Evolutionary conservation across 176 grass and related monocot genomes (phyloP), one percentile per base, ranked within the genome.

Genomic region (Triticum monococcum): DNA sequence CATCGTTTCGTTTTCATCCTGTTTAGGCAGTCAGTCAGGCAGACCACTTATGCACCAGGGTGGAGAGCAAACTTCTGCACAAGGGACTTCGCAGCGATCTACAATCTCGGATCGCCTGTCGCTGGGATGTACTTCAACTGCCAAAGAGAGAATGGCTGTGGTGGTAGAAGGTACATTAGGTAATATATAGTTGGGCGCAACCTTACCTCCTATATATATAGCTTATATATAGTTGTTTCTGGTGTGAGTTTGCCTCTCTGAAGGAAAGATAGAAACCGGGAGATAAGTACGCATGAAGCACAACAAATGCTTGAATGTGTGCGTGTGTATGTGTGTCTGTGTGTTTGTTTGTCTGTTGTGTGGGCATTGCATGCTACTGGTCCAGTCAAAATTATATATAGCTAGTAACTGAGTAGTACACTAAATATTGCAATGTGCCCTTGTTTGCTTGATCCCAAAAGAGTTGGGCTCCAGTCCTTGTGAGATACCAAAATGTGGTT

Each of bases 51-150:
- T 30, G 83, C 91, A 12, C 93, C 95, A 0, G 95, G 95, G 35
- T 98, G 95, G 95, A 79, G 95, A 35, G 64, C 86, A 28, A 98
- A 98, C 89, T 98, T 98, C 83, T 92, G 88, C 77, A 95, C 93
- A 3, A 93, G 87, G 72, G 95, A 95, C 64, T 98, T 98, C 16
- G 80, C 93, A 8, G 81, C 83, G 3, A 77, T 89, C 60, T 91
- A 98, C 80, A 92, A 83, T 88, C 91, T 98, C 5, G 93, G 89
- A 18, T 23, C 69, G 1, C 95, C 95, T 74, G 95, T 98, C 5
- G 91, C 95, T 50, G 91, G 77, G 12, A 11, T 95, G 32, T 98
- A 88, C 86, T 98, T 98, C 93, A 95, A 98, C 79, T 98, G 95
- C 83, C 95, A 98, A 75, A 91, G 91, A 68, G 95, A 98, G 83